Evolutionary conservation across 202 grass and related monocot species (phyloP), one percentile per base, ranked within the genome.

Genomic region (Zoysia matrella): DNA sequence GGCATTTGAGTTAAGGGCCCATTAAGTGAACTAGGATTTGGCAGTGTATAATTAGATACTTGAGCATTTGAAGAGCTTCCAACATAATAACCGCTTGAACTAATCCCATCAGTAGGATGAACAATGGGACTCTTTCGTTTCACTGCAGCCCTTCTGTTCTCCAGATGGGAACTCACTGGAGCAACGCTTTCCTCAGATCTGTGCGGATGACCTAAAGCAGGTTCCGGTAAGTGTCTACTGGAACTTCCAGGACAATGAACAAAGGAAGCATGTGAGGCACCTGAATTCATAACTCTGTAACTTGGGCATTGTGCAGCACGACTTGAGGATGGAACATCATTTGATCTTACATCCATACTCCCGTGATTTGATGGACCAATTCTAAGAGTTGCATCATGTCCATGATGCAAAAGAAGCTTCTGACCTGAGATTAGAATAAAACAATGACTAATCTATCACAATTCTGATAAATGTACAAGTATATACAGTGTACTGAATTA

Each of bases 51-150:
- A 49, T 85, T 82, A 73, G 91, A 64, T 45, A 71, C 73, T 40
- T 74, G 79, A 72, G 65, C n/a, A 73, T 57, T 93, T 44, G 91
- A 94, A 62, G 88, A 94, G 81, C 91, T 91, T 71, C 86, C 88
- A 46, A 51, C 79, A 84, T 69, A 70, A 80, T 84, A 81, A 80
- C 40, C 80, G 69, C 15, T 51, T 62, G 55, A 60, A 65, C 39
- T 70, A 14, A 69, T 83, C 47, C 82, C 82, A 69, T 84, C 81
- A 2, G 40, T 67, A 70, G 80, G 71, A 69, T 56, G 36, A 52
- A 76, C 60, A 36, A 56, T 55, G 10, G 86, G 63, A 53, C 49
- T 66, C 67, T 91, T 94, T 71, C 92, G 78, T 65, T 94, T 94
- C 53, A 78, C 15, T 71, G 80, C n/a, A 49, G 65, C 54, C 72